Percentiles rank a stretch among this genome's conserved stretches.
Evolutionary conservation across 306 rosid species (phyloP).

Genomic region (Quercus engelmannii): DNA sequence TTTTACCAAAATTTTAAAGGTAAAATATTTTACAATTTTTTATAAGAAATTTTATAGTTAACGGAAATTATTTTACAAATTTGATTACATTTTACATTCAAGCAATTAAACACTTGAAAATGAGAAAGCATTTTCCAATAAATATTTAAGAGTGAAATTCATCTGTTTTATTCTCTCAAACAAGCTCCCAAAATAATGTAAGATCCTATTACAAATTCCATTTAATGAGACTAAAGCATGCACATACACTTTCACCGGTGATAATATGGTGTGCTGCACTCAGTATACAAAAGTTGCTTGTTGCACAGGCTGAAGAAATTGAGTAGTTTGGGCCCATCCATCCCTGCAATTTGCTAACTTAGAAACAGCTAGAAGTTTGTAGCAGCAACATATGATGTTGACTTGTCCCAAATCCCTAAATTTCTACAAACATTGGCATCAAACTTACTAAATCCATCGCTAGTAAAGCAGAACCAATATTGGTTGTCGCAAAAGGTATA

Average conservation of each 20-base stretch:
- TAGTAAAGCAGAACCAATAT: conserved; percentile 96
- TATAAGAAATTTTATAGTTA: too few relatives aligned
- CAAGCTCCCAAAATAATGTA: conserved; percentile 12
- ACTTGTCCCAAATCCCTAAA: not conserved
- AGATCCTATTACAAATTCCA: not conserved
- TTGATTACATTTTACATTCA: too few relatives aligned
- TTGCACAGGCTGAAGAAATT: conserved; percentile 96
- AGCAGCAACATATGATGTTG: not conserved
- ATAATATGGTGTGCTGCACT: conserved; percentile 83
- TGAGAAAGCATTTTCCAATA: too few relatives aligned
- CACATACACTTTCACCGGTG: conserved; percentile 89
- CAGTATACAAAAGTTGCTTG: conserved; percentile 84
- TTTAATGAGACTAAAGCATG: not conserved
- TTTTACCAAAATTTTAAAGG: too few relatives aligned
- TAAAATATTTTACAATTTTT: too few relatives aligned
- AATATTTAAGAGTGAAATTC: too few relatives aligned
- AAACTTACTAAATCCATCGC: conserved; percentile 88
- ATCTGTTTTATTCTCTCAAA: not conserved
- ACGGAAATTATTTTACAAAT: too few relatives aligned
- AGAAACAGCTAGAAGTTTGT: conserved; percentile 14
- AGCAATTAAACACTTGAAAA: too few relatives aligned
- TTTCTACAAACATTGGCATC: conserved; percentile 12
- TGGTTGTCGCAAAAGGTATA: conserved; percentile 84
- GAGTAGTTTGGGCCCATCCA: conserved; percentile 99
- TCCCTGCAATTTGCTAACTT: conserved; percentile 47